Evolutionary conservation across 768 basidiomycete genomes (phyloP).

Genomic region (Tricholoma saponaceum): DNA sequence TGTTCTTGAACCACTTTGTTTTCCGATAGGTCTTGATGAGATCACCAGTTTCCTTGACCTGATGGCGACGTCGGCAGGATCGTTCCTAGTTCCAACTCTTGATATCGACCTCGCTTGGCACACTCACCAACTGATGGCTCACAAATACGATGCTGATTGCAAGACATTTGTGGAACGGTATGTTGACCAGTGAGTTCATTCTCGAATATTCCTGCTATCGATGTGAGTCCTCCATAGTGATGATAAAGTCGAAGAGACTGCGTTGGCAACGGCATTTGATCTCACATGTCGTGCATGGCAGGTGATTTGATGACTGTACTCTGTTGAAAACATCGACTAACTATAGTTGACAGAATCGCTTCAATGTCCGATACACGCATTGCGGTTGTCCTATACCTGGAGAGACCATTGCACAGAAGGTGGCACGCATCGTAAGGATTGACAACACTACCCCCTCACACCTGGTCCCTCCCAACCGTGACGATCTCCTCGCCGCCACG

Average conservation of each 20-base stretch:
- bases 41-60: conserved; percentile 42
- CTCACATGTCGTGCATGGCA: conserved; percentile 25
- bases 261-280: no score
- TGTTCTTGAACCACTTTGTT: not conserved
- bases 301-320: not conserved
- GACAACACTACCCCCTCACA: conserved; percentile 19
- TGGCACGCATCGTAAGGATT: conserved; percentile 25
- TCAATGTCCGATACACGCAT: conserved; percentile 42
- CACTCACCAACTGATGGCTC: conserved; percentile 51
- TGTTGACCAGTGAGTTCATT: conserved; percentile 44
- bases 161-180: conserved; percentile 30
- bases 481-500: conserved; percentile 41
- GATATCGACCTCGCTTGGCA: conserved; percentile 72
- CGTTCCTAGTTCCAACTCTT: conserved; percentile 48
- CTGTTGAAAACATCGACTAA: not conserved
- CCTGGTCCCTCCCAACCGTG: conserved; percentile 28
- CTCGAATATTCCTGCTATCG: not conserved
- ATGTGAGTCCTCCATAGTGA: conserved; percentile 22
- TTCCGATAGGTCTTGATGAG: not conserved
- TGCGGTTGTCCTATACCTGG: conserved; percentile 51
- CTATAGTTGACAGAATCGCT: conserved; percentile 30
- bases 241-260: conserved; percentile 23
- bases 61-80: conserved; percentile 29
- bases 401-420: conserved; percentile 34
- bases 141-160: conserved; percentile 38